Evolutionary conservation across 345 rosid species (phyloP).

Genomic region (Salix suchowensis): DNA sequence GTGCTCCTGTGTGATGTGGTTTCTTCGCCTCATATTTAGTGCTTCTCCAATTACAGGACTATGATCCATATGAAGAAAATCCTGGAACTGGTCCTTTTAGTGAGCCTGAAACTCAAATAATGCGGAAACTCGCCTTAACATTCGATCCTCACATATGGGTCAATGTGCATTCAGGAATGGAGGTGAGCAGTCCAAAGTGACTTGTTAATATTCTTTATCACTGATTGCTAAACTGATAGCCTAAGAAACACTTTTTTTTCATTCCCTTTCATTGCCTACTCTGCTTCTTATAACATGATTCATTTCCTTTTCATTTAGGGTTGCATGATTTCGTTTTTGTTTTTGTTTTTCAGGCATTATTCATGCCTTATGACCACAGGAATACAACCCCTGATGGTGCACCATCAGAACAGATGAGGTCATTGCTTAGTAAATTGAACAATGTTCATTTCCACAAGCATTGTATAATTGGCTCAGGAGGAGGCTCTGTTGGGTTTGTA

Average conservation of each 20-base stretch:
- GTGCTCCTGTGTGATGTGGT: neutral
- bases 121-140: conserved; percentile 83
- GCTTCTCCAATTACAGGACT: conserved; percentile 53
- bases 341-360: conserved; percentile 57
- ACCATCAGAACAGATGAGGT: conserved; percentile 52
- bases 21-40: conserved; percentile 8
- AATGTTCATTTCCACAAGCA: conserved; percentile 64
- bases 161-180: conserved; percentile 97
- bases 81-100: conserved; percentile 92
- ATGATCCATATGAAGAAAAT: conserved; percentile 95
- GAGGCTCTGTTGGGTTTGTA: conserved; percentile 96
- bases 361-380: conserved; percentile 98
- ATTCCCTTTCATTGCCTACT: neutral
- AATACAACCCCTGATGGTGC: conserved; percentile 76
- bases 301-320: conserved; percentile 2
- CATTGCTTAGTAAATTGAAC: conserved; percentile 70
- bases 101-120: conserved; percentile 91
- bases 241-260: neutral
- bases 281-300: neutral
- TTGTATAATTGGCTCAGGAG: conserved; percentile 91
- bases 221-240: neutral
- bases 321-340: conserved; percentile 9
- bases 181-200: conserved; percentile 41
- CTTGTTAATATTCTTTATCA: neutral
- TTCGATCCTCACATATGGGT: conserved; percentile 96